Evolutionary conservation across 768 basidiomycete species (phyloP), one percentile per base, ranked within the genome.

Genomic region (Russula dissimulans): DNA sequence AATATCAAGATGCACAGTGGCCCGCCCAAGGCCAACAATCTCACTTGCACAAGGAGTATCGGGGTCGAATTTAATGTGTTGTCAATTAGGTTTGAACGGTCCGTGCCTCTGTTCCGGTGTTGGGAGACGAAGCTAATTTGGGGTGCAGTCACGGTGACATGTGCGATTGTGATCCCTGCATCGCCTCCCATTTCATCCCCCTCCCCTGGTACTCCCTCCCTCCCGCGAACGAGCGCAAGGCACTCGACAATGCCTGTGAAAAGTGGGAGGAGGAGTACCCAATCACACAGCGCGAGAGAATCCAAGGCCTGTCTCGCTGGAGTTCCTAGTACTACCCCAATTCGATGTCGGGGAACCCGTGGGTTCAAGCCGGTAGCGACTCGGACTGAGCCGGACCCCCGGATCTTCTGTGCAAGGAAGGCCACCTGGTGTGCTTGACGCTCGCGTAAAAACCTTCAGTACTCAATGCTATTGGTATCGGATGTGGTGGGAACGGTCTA

Each of bases 371-470:
- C 42, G 34, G 29, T 63, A 65, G 31, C 76, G 76, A 56, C n/a
- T n/a, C n/a, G n/a, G n/a, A n/a, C 70, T 81, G n/a, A 81, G 83
- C 69, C 76, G 83, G 50, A 76, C 77, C 15, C 81, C 59, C 76
- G 78, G 42, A 76, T 80, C 8, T 81, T 81, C 66, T 79, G 80
- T 12, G 82, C 81, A 52, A 82, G 83, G 81, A 85, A 85, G 71
- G 67, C 75, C 48, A 71, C 62, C 65, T 60, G 55, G 60, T 48
- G 53, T 47, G 59, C 43, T 43, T 29, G 39, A 39, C 15, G 55
- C 22, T 50, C 55, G 58, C 18, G 48, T 58, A 41, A 57, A 29
- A 52, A 55, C 5, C 32, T 38, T 36, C 38, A 56, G 31, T 12
- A 1, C 22, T 26, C 22, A 26, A 26, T 26, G 22, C 22, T 26